Conservation (phyloP, 1,284 basidiomycete species). For the Phenoliferia sp. region DNA sequence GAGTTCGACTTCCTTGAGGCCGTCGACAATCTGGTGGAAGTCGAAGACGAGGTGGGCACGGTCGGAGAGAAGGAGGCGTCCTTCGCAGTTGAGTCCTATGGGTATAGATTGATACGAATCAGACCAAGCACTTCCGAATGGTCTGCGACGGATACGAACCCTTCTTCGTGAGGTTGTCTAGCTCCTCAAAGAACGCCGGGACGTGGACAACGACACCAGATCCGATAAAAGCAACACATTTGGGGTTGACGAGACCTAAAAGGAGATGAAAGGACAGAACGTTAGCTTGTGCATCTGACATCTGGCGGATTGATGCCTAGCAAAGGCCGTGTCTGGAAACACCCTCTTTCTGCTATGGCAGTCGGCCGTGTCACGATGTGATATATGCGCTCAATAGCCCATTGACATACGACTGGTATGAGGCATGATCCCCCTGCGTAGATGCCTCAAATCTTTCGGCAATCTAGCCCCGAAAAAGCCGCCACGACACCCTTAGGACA, state of each 20-base stretch:
- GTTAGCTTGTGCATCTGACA: neutral
- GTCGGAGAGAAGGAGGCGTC: slow-evolving; percentile 87
- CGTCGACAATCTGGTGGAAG: slow-evolving; percentile 99
- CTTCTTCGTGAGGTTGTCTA: slow-evolving; percentile 79
- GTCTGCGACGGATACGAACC: slow-evolving; percentile 51
- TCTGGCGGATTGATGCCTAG: too few relatives aligned
- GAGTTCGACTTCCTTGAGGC: slow-evolving; percentile 94
- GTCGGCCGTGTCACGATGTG: too few relatives aligned
- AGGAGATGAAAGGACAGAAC: neutral
- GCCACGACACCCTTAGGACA: neutral
- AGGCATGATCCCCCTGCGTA: neutral
- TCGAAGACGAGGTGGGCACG: slow-evolving; percentile 96
- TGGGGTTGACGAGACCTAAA: slow-evolving; percentile 81
- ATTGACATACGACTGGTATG: too few relatives aligned
- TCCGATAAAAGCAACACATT: slow-evolving; percentile 83
- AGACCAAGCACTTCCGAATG: slow-evolving; percentile 1
- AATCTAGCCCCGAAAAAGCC: neutral
- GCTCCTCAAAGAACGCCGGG: slow-evolving; percentile 90
- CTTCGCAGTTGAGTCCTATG: slow-evolving; percentile 76
- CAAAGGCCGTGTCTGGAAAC: too few relatives aligned
- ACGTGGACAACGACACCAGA: slow-evolving; percentile 92
- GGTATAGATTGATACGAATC: slow-evolving; percentile 7
- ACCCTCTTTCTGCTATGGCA: too few relatives aligned
- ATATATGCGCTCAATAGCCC: too few relatives aligned
- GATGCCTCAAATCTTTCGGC: neutral